Percentiles rank a stretch among this genome's conserved stretches.
These are phyloP conservation scores for Chalaropsis ovoidea DNA, from an alignment of 2,329 filamentous ascomycete species.

Conservation along the genomic window DNA sequence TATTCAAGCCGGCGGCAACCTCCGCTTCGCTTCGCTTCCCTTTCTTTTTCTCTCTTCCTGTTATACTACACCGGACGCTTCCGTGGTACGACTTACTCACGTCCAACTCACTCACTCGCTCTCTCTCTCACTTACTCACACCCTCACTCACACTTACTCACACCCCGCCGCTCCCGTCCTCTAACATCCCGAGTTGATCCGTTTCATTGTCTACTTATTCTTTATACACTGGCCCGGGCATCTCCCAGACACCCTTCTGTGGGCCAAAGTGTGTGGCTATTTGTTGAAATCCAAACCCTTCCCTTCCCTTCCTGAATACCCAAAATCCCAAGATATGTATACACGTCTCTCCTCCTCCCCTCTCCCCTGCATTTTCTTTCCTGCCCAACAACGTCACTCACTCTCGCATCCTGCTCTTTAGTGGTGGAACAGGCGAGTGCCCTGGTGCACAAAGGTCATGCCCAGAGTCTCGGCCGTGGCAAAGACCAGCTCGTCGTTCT, in stretches of 20 bases:
- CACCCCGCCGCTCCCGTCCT: not conserved
- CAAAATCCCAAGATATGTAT: conserved; percentile 10
- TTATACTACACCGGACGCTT: not conserved
- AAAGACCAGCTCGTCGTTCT: conserved; percentile 73
- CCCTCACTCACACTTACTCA: not conserved
- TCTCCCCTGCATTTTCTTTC: not conserved
- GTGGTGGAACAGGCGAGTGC: conserved; percentile 88
- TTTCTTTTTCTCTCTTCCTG: not conserved
- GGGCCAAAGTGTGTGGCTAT: conserved; percentile 15
- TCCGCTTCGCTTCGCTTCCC: not conserved
- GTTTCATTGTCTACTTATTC: conserved; percentile 17
- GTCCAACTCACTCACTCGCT: not conserved
- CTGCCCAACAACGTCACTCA: too few species aligned
- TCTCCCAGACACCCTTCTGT: not conserved
- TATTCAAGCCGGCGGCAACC: not conserved
- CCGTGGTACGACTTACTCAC: not conserved
- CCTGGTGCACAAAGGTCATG: conserved; percentile 94
- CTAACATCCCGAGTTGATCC: conserved; percentile 18
- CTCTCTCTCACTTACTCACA: not conserved
- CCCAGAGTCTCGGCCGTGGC: conserved; percentile 83
- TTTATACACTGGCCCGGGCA: conserved; percentile 12
- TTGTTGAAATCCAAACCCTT: conserved; percentile 21
- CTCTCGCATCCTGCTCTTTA: conserved; percentile 37
- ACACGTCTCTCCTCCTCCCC: conserved; percentile 1
- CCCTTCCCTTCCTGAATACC: conserved; percentile 4